Conservation (phyloP, 129 eudicot species). For the Logfia minima region DNA sequence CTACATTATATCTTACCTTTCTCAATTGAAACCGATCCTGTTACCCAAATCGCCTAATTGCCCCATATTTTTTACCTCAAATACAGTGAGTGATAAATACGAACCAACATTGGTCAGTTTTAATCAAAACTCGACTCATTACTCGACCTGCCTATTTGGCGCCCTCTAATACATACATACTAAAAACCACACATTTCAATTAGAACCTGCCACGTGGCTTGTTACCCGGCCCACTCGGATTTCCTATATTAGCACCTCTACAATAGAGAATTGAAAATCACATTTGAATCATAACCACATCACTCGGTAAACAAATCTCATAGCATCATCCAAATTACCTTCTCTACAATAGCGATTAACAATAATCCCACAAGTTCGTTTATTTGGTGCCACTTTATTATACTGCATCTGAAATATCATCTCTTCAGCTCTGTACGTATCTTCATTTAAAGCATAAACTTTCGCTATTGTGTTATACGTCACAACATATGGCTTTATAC, state of each 20-base stretch:
- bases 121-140: not conserved
- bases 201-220: not conserved
- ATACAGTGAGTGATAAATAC: not conserved
- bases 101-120: not conserved
- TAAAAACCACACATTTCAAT: not conserved
- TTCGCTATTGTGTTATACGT: constrained; percentile 87
- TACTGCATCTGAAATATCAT: constrained; percentile 66
- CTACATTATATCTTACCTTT: too few species aligned
- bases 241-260: not conserved
- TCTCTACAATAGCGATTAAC: constrained; percentile 81
- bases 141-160: not conserved
- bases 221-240: not conserved
- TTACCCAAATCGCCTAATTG: too few species aligned
- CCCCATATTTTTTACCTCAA: too few species aligned
- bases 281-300: constrained; percentile 74
- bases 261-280: constrained; percentile 80
- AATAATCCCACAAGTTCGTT: constrained; percentile 85
- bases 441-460: constrained; percentile 76
- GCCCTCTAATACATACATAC: not conserved
- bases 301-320: constrained; percentile 75
- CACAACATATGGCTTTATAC: constrained; percentile 72
- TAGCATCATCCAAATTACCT: constrained; percentile 80
- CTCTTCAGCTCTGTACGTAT: constrained; percentile 69
- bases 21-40: too few species aligned
- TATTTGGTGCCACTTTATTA: constrained; percentile 61